Evolutionary conservation across 768 basidiomycete genomes (phyloP), one percentile per base, ranked within the genome.

Genomic region (Tulasnella sp.): DNA sequence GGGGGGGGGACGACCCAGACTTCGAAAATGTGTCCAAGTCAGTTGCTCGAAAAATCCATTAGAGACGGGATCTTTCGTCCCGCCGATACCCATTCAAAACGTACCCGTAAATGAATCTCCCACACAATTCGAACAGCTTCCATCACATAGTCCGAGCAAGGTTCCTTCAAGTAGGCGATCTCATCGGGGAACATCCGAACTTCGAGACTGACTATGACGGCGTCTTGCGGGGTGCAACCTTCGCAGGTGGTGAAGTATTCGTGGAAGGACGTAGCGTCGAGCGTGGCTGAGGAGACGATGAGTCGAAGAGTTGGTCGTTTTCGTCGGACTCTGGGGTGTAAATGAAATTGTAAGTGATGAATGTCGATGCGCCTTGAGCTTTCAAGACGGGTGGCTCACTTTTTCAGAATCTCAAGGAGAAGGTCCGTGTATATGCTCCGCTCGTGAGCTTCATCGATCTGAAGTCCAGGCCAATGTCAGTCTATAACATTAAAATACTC

Each of bases 401-500:
- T 99, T 85, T 97, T 97, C 68, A 99, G 84, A 22, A 98, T 84
- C 0, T 96, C 97, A 0, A 99, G 86, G 1, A 99, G 84, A 14
- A 99, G 84, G 82, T 99, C 97, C 0, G 96, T 98, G 82, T 98
- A 97, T n/a, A 94, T 86, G 80, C 94, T 94, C 40, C 97, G 86
- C 81, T 99, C 97, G 82, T 99, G 97, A 0, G 95, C 97, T 85
- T 99, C 97, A 80, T 99, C 97, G 68, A 99, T 91, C 96, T 97
- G 3, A n/a, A n/a, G 22, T 49, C n/a, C 22, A n/a, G 5, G 3
- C 3, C 22, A n/a, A 49, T 49, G 22, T 49, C 49, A 49, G 49
- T 6, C n/a, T 6, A 49, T 7, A n/a, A 9, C 22, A 49, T 7
- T 49, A 0, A 0, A n/a, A n/a, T 19, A n/a, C 19, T 6, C 22